Conservation (phyloP, 2,329 filamentous ascomycete species). For the Colletotrichum noveboracense region DNA sequence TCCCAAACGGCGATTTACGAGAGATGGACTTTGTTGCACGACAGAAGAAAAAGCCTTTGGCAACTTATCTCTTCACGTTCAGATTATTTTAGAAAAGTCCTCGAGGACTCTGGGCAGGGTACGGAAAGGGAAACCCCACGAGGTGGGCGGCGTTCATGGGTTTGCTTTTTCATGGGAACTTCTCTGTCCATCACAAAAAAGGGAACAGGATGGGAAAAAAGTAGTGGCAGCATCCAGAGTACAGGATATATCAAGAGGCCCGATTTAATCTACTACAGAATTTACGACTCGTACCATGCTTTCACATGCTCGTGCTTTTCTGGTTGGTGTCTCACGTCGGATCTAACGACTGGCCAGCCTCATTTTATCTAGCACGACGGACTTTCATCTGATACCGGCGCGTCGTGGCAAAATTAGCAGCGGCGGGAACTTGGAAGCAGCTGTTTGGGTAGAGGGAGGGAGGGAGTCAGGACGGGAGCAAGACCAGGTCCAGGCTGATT, state of each 20-base stretch:
- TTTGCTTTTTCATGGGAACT: neutral
- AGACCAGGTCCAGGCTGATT: constrained; percentile 4
- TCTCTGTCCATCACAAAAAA: neutral
- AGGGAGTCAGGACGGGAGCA: neutral
- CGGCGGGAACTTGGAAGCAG: neutral
- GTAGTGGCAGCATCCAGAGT: neutral
- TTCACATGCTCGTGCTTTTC: constrained; percentile 1
- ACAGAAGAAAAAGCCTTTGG: neutral
- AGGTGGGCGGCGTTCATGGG: neutral
- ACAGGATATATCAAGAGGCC: neutral
- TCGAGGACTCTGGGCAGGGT: neutral
- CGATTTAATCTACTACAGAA: constrained; percentile 1
- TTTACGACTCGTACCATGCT: neutral
- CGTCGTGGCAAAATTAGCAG: neutral
- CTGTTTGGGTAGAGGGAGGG: neutral
- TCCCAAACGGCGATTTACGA: constrained; percentile 17
- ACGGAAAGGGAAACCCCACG: neutral
- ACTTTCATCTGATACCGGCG: constrained; percentile 6
- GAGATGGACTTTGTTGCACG: neutral
- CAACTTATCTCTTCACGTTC: neutral
- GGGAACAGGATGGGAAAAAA: neutral
- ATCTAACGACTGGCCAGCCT: neutral
- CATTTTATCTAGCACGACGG: neutral
- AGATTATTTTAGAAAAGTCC: constrained; percentile 14
- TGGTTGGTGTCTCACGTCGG: neutral